These are phyloP conservation scores for Penicillium brasilianum DNA, from an alignment of 2,329 filamentous ascomycete genomes.

Conservation along the genomic window DNA sequence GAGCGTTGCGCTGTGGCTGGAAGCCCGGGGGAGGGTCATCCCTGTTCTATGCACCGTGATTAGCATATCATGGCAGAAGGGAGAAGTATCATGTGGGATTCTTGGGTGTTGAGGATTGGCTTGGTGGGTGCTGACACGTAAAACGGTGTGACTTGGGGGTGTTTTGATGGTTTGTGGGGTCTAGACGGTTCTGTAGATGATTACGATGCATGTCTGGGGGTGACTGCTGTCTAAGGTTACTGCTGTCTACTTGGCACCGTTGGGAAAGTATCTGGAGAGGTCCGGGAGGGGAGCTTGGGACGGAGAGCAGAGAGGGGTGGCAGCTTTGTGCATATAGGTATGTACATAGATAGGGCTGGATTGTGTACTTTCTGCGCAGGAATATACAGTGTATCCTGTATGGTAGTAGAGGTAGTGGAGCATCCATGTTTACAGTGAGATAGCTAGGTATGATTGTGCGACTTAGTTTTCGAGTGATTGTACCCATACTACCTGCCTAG, in stretches of 20 bases:
- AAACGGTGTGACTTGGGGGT: slow-evolving; percentile 1
- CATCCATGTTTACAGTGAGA: not conserved
- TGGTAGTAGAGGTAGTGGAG: not conserved
- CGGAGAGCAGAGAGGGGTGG: not conserved
- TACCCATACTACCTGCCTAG: slow-evolving; percentile 20
- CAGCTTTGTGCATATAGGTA: not conserved
- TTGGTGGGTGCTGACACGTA: slow-evolving; percentile 37
- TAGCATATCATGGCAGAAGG: not conserved
- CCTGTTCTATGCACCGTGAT: not conserved
- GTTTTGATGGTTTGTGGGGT: not conserved
- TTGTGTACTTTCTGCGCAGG: too few species aligned
- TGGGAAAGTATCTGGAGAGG: too few species aligned
- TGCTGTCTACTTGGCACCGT: too few species aligned
- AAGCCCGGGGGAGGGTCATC: not conserved
- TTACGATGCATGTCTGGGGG: not conserved
- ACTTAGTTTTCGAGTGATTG: not conserved
- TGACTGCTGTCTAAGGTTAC: too few species aligned
- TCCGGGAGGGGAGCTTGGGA: too few species aligned
- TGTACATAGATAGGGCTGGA: not conserved
- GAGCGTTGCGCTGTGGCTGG: not conserved
- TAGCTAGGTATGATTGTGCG: slow-evolving; percentile 6
- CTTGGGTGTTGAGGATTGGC: slow-evolving; percentile 6
- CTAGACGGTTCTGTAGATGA: not conserved
- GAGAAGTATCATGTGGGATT: slow-evolving; percentile 22
- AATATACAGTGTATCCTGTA: not conserved